Evolutionary conservation across 2,329 filamentous ascomycete species (phyloP).

Genomic region (Davidsoniella eucalypti): DNA sequence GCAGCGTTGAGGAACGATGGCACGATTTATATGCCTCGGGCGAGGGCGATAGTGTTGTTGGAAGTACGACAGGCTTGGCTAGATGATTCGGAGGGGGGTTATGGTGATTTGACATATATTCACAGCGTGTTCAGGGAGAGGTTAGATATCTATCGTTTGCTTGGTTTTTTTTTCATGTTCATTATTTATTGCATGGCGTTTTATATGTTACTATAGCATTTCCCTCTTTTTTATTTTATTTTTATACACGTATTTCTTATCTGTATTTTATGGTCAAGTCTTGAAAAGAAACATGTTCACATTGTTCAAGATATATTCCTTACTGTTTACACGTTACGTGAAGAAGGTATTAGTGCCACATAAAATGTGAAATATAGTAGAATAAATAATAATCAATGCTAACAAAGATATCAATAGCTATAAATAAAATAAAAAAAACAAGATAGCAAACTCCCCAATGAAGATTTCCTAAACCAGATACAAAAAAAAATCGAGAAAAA

Average conservation of each 20-base stretch:
- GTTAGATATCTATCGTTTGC: background rate
- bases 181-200: slow-evolving; percentile 2
- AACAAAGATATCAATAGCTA: too few relatives aligned
- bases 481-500: background rate
- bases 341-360: too few relatives aligned
- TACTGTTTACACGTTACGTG: too few relatives aligned
- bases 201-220: background rate
- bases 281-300: background rate
- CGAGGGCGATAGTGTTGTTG: background rate
- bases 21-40: slow-evolving; percentile 12
- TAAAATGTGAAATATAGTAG: too few relatives aligned
- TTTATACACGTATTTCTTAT: background rate
- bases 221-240: background rate
- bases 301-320: background rate
- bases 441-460: too few relatives aligned
- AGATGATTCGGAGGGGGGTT: background rate
- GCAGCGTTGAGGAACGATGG: slow-evolving; percentile 39
- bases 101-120: background rate
- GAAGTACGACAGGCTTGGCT: background rate
- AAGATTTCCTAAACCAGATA: too few relatives aligned
- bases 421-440: too few relatives aligned
- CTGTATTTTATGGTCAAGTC: background rate
- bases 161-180: background rate
- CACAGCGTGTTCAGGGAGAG: background rate
- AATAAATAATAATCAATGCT: too few relatives aligned